Conservation (phyloP, 768 basidiomycete species). For the Mycena rebaudengoi region DNA sequence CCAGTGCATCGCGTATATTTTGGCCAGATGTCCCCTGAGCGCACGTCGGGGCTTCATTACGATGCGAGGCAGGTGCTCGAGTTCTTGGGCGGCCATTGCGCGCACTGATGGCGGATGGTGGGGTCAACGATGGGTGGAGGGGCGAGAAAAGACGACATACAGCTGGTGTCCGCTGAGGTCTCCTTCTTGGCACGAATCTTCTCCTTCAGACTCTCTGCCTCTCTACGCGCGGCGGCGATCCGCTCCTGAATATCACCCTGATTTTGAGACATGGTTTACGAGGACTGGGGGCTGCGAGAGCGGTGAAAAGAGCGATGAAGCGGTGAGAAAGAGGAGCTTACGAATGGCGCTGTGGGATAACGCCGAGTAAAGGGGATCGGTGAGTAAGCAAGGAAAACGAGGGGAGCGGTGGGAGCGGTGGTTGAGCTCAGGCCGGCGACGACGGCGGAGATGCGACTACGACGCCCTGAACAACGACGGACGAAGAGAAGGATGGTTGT, state of each 20-base stretch:
- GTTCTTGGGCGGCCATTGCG: conserved; percentile 98
- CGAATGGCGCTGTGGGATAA: conserved; percentile 10
- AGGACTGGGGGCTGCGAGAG: conserved; percentile 9
- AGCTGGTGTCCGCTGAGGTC: conserved; percentile 96
- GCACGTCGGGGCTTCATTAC: conserved; percentile 96
- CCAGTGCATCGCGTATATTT: conserved; percentile 99
- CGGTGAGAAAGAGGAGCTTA: conserved; percentile 8
- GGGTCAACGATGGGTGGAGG: conserved; percentile 23
- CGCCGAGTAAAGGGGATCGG: too few species aligned
- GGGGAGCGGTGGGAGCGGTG: neutral
- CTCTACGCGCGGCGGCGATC: conserved; percentile 95
- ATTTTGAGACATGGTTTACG: conserved; percentile 72
- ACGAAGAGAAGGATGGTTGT: conserved; percentile 22
- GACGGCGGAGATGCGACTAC: conserved; percentile 13
- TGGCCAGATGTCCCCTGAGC: conserved; percentile 96
- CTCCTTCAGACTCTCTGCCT: conserved; percentile 97
- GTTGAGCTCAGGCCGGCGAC: conserved; percentile 20
- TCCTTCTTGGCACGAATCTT: conserved; percentile 97
- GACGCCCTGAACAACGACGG: conserved; percentile 20
- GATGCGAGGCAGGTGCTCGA: conserved; percentile 94
- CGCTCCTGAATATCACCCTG: conserved; percentile 89
- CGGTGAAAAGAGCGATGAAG: conserved; percentile 4
- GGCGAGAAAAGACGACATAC: conserved; percentile 60
- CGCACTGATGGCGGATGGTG: conserved; percentile 66
- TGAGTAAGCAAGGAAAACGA: conserved; percentile 12